A percentile compares a stretch with the other conserved stretches of the same genome.
These are phyloP conservation scores for Epichloe baconii DNA, from an alignment of 2,329 filamentous ascomycete species.

Conservation along the genomic window DNA sequence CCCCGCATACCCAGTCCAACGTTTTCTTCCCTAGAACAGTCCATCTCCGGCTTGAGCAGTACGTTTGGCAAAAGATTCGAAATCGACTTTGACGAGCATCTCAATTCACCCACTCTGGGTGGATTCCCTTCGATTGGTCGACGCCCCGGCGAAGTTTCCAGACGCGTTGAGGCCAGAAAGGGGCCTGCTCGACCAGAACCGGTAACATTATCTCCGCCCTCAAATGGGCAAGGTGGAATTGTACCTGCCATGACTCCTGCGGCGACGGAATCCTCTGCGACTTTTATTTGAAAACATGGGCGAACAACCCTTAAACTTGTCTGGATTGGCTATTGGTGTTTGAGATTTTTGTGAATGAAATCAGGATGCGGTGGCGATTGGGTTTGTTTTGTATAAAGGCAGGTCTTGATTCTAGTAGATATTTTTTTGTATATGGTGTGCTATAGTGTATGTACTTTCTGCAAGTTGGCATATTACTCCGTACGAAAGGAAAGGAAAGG, in stretches of 20 bases:
- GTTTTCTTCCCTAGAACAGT: conserved; percentile 21
- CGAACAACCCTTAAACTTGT: no score
- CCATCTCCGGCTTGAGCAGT: conserved; percentile 20
- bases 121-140: conserved; percentile 4
- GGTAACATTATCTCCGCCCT: conserved; percentile 16
- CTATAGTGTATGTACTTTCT: no score
- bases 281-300: neutral
- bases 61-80: conserved; percentile 20
- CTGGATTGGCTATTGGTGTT: no score
- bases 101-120: neutral
- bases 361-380: no score
- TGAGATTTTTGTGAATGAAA: no score
- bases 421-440: neutral
- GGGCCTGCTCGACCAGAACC: conserved; percentile 20
- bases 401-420: neutral
- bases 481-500: no score
- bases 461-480: no score
- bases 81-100: conserved; percentile 9
- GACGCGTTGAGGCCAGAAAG: conserved; percentile 18
- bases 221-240: neutral
- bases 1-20: conserved; percentile 24
- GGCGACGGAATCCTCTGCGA: neutral
- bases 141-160: conserved; percentile 4
- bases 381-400: neutral
- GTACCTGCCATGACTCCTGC: neutral